Evolutionary conservation across 805 yeast species (phyloP), one percentile per base, ranked within the genome.

Genomic region (Metschnikowia lochheadii): DNA sequence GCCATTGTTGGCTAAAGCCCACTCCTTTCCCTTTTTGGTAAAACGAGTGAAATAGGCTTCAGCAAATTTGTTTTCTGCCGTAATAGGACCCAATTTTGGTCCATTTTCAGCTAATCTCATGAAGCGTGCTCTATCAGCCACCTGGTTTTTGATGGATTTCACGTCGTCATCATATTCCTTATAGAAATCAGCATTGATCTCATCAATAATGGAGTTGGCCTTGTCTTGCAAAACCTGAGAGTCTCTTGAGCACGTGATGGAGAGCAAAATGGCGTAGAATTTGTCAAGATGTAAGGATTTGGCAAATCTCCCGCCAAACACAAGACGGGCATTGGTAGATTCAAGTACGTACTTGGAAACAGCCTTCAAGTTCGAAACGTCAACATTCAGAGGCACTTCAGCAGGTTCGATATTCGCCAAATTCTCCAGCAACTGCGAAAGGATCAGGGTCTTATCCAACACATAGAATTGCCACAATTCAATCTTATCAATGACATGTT

Each of bases 1-100:
- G 43, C 99, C 99, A 62, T 94, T 92, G 63, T 94, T 94, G 3
- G 96, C 98, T 52, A 92, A 72, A 7, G 87, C 84, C 71, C 83
- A 84, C 1, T 76, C 70, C 36, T 77, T 73, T 2, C 90, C 92
- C 44, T 74, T 72, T 2, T 63, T 63, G 2, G 58, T 64, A 57
- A 91, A 81, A 51, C 90, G 73, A 1, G 97, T 89, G 66, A 94
- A 92, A 67, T 92, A 92, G 4, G 91, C 83, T 66, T 92, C 98
- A 2, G 87, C 80, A 36, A 92, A 72, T 0, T 96, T 96, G 21
- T 48, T 44, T 3, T 69, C 63, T 3, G 71, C 59, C 3, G 68
- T 66, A 44, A 89, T 75, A 36, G 77, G 78, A 3, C 97, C 97
- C 55, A 85, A 64, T 57, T 78, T 76, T 14, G 97, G 97, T 1